Evolutionary conservation across 1,284 basidiomycete genomes (phyloP), one percentile per base, ranked within the genome.

Genomic region (Acaromyces ingoldii): DNA sequence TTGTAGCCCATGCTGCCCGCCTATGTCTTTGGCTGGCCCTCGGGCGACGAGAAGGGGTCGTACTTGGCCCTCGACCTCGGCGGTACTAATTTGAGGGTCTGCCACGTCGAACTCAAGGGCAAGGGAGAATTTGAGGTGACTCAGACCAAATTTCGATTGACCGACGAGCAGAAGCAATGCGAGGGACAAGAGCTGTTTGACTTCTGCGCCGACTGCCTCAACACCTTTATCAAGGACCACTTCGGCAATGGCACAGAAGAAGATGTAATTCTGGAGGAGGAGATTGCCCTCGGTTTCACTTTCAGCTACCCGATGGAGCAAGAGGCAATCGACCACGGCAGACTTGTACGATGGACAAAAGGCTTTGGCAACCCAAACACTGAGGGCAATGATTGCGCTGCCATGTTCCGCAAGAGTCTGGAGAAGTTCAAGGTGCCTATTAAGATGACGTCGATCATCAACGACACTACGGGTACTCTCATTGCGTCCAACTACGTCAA

Each of bases 161-260:
- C 89, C 1, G 93, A 98, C 72, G 95, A 97, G 71, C 93, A 98
- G 78, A 98, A 98, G 79, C 91, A 95, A 63, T 88, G 87, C n/a
- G 91, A 97, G 33, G 93, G 92, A 5, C 85, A 90, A 74, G 85
- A 86, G 57, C 79, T 98, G 53, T 93, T 98, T 65, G 95, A 99
- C 78, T 98, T 98, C 75, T 98, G 93, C 74, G 93, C 90, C 0
- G 85, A 95, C 75, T 96, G 89, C 76, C 78, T 97, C 57, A 86
- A 89, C 75, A 86, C 84, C 11, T 98, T 98, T 77, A 83, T 96
- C 66, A 81, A 85, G 26, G 83, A 85, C n/a, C 87, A 89, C 65
- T 81, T 85, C 45, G 81, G 80, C 25, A 57, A 55, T 25, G 60
- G 81, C 50, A 22, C 29, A 13, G 51, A 50, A 28, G 78, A 82